phyloP scores from a whole-genome alignment of 2,329 filamentous ascomycete species.

The Paecilomyces sp. region DNA sequence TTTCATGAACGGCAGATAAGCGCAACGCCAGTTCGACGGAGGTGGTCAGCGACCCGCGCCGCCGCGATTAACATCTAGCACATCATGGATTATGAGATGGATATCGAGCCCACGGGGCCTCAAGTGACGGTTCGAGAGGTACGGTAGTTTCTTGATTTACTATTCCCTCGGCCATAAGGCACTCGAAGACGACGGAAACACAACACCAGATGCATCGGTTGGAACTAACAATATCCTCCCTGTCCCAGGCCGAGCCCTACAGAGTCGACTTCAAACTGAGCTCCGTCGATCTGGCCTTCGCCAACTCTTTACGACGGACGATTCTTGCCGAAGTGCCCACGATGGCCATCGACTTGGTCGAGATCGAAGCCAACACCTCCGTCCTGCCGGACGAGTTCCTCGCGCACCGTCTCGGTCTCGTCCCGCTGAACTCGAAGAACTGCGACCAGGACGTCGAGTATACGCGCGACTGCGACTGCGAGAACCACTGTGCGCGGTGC shows the following conservation, averaged over 20 bases:
- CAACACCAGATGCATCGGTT: not conserved
- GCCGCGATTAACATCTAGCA: slow-evolving; percentile 4
- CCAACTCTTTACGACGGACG: slow-evolving; percentile 83
- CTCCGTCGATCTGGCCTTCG: slow-evolving; percentile 82
- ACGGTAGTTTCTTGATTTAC: not conserved
- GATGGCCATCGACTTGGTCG: slow-evolving; percentile 88
- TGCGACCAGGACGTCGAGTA: slow-evolving; percentile 75
- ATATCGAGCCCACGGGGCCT: slow-evolving; percentile 40
- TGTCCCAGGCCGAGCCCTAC: slow-evolving; percentile 61
- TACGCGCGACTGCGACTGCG: slow-evolving; percentile 92
- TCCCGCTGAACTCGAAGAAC: slow-evolving; percentile 79
- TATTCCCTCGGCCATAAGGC: not conserved
- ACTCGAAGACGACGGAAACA: not conserved
- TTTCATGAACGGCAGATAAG: slow-evolving; percentile 5
- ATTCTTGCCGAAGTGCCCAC: slow-evolving; percentile 93
- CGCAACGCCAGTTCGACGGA: slow-evolving; percentile 9
- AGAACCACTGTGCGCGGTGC: slow-evolving; percentile 89
- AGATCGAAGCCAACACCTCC: slow-evolving; percentile 89
- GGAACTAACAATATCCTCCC: slow-evolving; percentile 3
- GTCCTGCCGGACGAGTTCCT: slow-evolving; percentile 95
- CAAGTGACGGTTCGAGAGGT: slow-evolving; percentile 44
- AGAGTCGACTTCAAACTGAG: slow-evolving; percentile 88
- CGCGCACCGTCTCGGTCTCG: slow-evolving; percentile 80
- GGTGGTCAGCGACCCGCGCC: slow-evolving; percentile 14
- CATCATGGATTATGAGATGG: slow-evolving; percentile 41